Evolutionary conservation across 306 rosid species (phyloP).

Genomic region (Medicago ruthenica): DNA sequence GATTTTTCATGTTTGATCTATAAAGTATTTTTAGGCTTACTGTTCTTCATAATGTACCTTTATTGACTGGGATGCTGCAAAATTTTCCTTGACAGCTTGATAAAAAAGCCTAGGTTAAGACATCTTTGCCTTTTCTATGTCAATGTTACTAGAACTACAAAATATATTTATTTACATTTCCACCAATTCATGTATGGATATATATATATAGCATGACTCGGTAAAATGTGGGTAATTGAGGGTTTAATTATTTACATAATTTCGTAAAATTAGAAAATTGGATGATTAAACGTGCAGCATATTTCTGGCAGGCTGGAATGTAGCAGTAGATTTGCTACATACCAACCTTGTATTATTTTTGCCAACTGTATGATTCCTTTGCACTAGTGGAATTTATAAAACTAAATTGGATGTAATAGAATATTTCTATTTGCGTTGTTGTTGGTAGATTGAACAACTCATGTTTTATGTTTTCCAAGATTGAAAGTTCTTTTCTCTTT

Average conservation of each 20-base stretch:
- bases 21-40: background rate
- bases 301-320: conserved; percentile 26
- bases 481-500: conserved; percentile 31
- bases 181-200: conserved; percentile 6
- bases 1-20: background rate
- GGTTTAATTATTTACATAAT: conserved; percentile 31
- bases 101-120: conserved; percentile 18
- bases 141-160: background rate
- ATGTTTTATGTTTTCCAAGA: conserved; percentile 4
- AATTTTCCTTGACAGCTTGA: conserved; percentile 30
- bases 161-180: conserved; percentile 13
- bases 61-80: background rate
- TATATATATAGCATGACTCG: conserved; percentile 5
- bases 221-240: background rate
- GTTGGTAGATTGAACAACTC: conserved; percentile 5
- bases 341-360: conserved; percentile 23
- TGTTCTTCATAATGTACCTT: conserved; percentile 5
- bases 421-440: conserved; percentile 10
- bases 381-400: conserved; percentile 14
- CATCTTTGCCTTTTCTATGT: conserved; percentile 22
- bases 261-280: conserved; percentile 1
- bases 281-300: conserved; percentile 26
- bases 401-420: conserved; percentile 1
- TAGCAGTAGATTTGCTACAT: conserved; percentile 25
- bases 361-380: background rate